Percentiles rank a stretch among this genome's conserved stretches.
Conservation (phyloP, 2,329 filamentous ascomycete genomes). For the Diaporthe sp. region DNA sequence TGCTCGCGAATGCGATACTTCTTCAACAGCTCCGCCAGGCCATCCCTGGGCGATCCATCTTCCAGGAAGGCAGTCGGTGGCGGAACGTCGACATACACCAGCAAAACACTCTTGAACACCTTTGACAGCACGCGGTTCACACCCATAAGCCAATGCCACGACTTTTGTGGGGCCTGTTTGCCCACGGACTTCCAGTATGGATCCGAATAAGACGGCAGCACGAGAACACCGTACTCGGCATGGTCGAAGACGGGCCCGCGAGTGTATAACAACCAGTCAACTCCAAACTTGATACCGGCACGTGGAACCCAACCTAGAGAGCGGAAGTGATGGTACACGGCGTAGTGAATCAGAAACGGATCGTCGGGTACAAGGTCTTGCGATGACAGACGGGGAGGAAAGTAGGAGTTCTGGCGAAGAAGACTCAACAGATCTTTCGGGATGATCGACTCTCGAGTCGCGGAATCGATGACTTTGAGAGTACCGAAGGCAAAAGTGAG, state of each 20-base stretch:
- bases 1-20: slow-evolving; percentile 49
- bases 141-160: slow-evolving; percentile 90
- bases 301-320: slow-evolving; percentile 96
- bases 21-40: slow-evolving; percentile 69
- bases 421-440: slow-evolving; percentile 72
- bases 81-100: slow-evolving; percentile 94
- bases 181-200: slow-evolving; percentile 77
- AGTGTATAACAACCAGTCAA: slow-evolving; percentile 95
- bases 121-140: slow-evolving; percentile 91
- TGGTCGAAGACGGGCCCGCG: slow-evolving; percentile 95
- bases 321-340: slow-evolving; percentile 95
- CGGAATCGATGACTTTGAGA: slow-evolving; percentile 72
- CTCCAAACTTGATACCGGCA: slow-evolving; percentile 92
- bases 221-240: slow-evolving; percentile 89
- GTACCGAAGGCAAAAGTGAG: slow-evolving; percentile 84
- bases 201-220: slow-evolving; percentile 86
- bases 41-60: slow-evolving; percentile 56
- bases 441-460: slow-evolving; percentile 61
- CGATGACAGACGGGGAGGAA: slow-evolving; percentile 66
- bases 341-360: slow-evolving; percentile 87
- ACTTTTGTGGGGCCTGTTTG: slow-evolving; percentile 62
- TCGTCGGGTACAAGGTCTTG: slow-evolving; percentile 78
- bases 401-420: slow-evolving; percentile 79
- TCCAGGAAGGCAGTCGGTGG: slow-evolving; percentile 67
- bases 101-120: slow-evolving; percentile 88